Evolutionary conservation across 495 filamentous ascomycete genomes (phyloP).

Genomic region (Mycothermus thermophilus): DNA sequence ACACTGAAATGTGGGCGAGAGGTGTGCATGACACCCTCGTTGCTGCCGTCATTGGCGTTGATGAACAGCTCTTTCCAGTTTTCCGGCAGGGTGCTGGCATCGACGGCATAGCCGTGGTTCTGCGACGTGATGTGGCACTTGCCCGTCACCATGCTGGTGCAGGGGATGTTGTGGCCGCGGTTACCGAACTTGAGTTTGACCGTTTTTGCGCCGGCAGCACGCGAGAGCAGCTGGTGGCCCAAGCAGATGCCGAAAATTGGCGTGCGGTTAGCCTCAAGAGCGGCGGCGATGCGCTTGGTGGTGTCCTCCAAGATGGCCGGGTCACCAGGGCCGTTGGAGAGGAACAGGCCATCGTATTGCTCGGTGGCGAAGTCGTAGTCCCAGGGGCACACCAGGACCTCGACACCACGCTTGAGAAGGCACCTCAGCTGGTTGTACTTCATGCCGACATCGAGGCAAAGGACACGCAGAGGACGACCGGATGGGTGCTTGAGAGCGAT

Average conservation of each 20-base stretch:
- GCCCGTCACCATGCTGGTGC: slow-evolving; percentile 84
- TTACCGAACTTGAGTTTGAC: slow-evolving; percentile 98
- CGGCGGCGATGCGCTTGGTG: slow-evolving; percentile 56
- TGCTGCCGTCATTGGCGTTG: slow-evolving; percentile 95
- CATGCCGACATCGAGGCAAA: slow-evolving; percentile 90
- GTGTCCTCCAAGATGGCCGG: slow-evolving; percentile 69
- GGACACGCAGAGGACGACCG: slow-evolving; percentile 67
- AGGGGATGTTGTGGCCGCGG: slow-evolving; percentile 95
- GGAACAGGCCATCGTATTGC: slow-evolving; percentile 89
- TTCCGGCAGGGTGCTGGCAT: slow-evolving; percentile 54
- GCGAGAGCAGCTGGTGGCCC: slow-evolving; percentile 85
- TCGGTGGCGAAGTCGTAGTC: slow-evolving; percentile 75
- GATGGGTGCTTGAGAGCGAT: slow-evolving; percentile 66
- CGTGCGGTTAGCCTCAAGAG: slow-evolving; percentile 57
- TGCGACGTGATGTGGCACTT: slow-evolving; percentile 98
- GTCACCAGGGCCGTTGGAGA: slow-evolving; percentile 95
- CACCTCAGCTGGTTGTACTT: slow-evolving; percentile 96
- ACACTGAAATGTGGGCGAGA: slow-evolving; percentile 89
- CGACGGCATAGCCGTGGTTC: slow-evolving; percentile 92
- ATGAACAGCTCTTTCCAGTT: slow-evolving; percentile 90
- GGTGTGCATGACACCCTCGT: slow-evolving; percentile 86
- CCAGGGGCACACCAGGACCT: slow-evolving; percentile 91
- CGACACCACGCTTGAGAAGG: slow-evolving; percentile 78
- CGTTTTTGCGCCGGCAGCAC: slow-evolving; percentile 78
- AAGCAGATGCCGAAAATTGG: slow-evolving; percentile 96